phyloP scores from a whole-genome alignment of 306 rosid species.

The Pueraria montana region DNA sequence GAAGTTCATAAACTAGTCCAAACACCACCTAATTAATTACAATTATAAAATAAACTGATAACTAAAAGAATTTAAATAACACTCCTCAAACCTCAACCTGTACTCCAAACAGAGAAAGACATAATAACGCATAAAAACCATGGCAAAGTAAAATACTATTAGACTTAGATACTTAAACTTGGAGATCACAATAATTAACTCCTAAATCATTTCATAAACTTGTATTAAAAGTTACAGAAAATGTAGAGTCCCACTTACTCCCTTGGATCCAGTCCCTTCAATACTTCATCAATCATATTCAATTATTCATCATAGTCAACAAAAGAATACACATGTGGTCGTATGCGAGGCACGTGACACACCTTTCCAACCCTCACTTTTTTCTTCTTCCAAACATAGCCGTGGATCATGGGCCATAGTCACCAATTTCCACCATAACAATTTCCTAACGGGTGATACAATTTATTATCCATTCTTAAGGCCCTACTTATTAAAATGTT shows the following conservation, averaged over 20 bases:
- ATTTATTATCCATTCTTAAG: not conserved
- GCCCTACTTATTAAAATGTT: constrained; percentile 10
- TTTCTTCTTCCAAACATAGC: not conserved
- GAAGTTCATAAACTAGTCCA: not conserved
- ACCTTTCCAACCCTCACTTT: constrained; percentile 11
- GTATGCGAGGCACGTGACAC: constrained; percentile 1
- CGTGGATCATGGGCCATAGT: not conserved
- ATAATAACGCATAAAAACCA: not conserved
- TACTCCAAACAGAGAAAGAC: not conserved
- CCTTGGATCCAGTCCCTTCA: not conserved
- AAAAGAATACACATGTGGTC: not conserved
- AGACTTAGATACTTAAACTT: not conserved
- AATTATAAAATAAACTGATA: not conserved
- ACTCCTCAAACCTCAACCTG: not conserved
- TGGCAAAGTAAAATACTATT: not conserved
- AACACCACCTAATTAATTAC: not conserved
- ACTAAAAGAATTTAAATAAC: not conserved
- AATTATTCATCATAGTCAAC: constrained; percentile 10
- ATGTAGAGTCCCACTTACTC: constrained; percentile 22
- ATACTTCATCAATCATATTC: no score
- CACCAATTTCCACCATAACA: not conserved
- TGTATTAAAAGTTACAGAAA: constrained; percentile 2
- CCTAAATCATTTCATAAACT: not conserved
- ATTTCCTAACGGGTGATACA: not conserved
- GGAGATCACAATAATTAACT: not conserved